phyloP scores from a whole-genome alignment of 306 rosid genomes.

The Macrotyloma uniflorum region DNA sequence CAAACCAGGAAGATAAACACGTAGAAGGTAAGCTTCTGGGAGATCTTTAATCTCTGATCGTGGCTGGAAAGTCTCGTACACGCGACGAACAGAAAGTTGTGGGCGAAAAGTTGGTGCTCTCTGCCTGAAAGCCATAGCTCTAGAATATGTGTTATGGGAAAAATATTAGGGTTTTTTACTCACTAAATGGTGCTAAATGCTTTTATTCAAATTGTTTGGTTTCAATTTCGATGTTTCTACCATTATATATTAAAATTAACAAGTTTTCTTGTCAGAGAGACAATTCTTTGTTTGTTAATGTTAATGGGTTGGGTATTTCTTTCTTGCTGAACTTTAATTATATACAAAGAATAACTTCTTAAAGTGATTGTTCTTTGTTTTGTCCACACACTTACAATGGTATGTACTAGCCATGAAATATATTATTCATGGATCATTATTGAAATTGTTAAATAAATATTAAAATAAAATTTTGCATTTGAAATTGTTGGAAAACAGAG shows the following conservation, averaged over 20 bases:
- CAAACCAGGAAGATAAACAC: constrained; percentile 55
- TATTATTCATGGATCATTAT: too few relatives aligned
- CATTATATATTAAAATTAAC: constrained; percentile 2
- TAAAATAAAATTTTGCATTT: too few relatives aligned
- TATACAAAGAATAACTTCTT: constrained; percentile 45
- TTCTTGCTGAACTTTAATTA: neutral
- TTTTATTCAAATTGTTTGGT: neutral
- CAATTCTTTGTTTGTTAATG: constrained; percentile 41
- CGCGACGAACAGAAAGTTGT: constrained; percentile 31
- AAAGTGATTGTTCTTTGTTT: constrained; percentile 47
- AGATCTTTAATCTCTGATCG: constrained; percentile 47
- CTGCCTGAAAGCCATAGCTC: constrained; percentile 49
- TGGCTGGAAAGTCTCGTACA: constrained; percentile 50
- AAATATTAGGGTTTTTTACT: neutral
- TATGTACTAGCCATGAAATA: neutral
- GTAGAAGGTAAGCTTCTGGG: constrained; percentile 33
- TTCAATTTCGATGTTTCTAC: neutral
- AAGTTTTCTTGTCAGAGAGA: constrained; percentile 40
- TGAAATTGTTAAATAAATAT: too few relatives aligned
- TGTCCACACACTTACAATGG: constrained; percentile 3
- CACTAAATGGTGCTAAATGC: constrained; percentile 16
- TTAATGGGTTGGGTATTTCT: constrained; percentile 33
- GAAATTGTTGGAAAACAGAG: too few relatives aligned
- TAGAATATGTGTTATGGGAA: neutral
- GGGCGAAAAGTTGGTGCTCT: constrained; percentile 33